Conservation (phyloP, 2,329 filamentous ascomycete species). For the Hansfordia pulvinata region DNA sequence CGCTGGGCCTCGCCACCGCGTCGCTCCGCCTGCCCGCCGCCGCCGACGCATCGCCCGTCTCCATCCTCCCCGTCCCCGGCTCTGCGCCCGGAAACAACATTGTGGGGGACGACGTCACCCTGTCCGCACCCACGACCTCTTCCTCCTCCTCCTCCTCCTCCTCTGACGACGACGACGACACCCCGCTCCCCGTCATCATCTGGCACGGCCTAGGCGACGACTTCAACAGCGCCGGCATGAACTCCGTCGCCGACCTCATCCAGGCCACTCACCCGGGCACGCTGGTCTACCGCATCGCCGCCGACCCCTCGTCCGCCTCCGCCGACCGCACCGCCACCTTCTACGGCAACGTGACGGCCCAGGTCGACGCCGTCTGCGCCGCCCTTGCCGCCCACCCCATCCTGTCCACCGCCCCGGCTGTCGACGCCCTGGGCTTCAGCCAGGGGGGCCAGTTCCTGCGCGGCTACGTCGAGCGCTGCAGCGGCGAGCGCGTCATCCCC, state of each 20-base stretch:
- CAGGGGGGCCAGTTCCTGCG: constrained; percentile 96
- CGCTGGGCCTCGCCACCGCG: too few species aligned
- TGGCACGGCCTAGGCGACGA: constrained; percentile 80
- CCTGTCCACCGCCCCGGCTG: constrained; percentile 64
- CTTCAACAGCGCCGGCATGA: constrained; percentile 64
- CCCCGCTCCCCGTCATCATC: constrained; percentile 79
- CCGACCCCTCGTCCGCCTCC: constrained; percentile 50
- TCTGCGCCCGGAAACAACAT: too few species aligned
- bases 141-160: too few species aligned
- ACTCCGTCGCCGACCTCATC: constrained; percentile 56
- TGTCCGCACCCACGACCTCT: too few species aligned
- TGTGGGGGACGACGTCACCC: too few species aligned
- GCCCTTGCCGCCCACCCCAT: constrained; percentile 64
- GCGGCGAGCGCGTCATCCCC: constrained; percentile 57
- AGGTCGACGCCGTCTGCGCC: constrained; percentile 66
- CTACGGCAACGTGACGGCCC: constrained; percentile 75
- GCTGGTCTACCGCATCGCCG: constrained; percentile 64
- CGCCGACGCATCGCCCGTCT: too few species aligned
- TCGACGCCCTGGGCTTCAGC: constrained; percentile 89
- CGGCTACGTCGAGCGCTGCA: constrained; percentile 80
- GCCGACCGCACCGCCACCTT: constrained; percentile 75
- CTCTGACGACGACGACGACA: constrained; percentile 35
- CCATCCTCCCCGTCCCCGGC: too few species aligned
- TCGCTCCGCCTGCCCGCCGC: too few species aligned
- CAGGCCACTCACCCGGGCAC: constrained; percentile 67